Base-by-base conservation (phyloP, 306 rosid species). In the Glycyrrhiza uralensis region DNA sequence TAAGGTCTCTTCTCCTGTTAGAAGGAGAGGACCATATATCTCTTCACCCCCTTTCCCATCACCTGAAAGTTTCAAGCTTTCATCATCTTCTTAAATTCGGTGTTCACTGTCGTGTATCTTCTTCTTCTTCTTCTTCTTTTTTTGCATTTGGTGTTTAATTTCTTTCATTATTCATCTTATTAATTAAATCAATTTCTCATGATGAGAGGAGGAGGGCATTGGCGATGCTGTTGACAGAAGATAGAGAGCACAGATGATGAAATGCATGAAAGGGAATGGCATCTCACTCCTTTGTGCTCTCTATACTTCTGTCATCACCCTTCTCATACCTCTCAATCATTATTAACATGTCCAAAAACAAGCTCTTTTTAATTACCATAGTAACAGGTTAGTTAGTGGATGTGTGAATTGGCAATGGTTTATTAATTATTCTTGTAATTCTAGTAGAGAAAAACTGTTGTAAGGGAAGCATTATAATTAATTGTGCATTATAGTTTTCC, bases 201-300 rank as follows among this genome's bases (percentile, higher is more conserved):
- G 12, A 64, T 9, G 74, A 65, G 79, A 72, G 86, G 78, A 46
- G 3, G 60, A 66, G 32, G 32, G 33, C 19, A 30, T 15, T 72
- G 69, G 80, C 36, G 69, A 75, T 78, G 82, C 23, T 85, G 90
- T 22, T 90, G 96, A 89, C 92, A 89, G 96, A 89, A 89, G 92
- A 89, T 84, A 89, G 96, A 89, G 92, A 85, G 92, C 90, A 87
- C 93, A 58, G 88, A 87, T 56, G 88, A 79, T 81, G 89, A 84
- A 84, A 85, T 90, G 87, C 87, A 75, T 13, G 28, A 17, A 72
- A 69, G 24, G 12, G 6, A 44, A 70, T 58, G 13, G 89, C 88
- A 83, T 88, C 79, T 87, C 83, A 80, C 59, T 88, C 95, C 80
- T 91, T 85, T 82, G 97, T 91, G 89, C 97, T 88, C 89, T 87